Evolutionary conservation across 441 rosid genomes (phyloP).

Genomic region (Oxalis stricta): DNA sequence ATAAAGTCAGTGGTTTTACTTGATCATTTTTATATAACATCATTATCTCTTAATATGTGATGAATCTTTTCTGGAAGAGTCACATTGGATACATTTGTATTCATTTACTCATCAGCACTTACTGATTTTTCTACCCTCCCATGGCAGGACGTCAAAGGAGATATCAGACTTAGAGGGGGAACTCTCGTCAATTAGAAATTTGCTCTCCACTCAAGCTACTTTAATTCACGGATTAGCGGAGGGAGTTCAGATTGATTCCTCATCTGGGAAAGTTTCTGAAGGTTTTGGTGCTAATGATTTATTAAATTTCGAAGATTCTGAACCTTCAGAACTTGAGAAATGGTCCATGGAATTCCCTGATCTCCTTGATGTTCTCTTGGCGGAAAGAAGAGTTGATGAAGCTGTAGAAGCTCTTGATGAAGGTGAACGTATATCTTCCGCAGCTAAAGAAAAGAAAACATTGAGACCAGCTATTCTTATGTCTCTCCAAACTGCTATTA

Average conservation of each 20-base stretch:
- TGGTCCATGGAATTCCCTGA: conserved; percentile 83
- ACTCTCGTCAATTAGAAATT: conserved; percentile 79
- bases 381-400: conserved; percentile 92
- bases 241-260: conserved; percentile 61
- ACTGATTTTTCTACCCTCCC: conserved; percentile 6
- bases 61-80: background rate
- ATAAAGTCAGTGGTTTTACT: conserved; percentile 50
- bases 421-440: conserved; percentile 57
- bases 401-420: conserved; percentile 82
- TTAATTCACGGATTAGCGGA: conserved; percentile 83
- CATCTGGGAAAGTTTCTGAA: conserved; percentile 31
- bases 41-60: no score
- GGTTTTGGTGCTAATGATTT: conserved; percentile 26
- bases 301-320: conserved; percentile 31
- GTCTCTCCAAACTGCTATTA: conserved; percentile 46
- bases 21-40: no score
- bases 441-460: conserved; percentile 41
- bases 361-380: conserved; percentile 80
- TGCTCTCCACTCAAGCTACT: conserved; percentile 89
- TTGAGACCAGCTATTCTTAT: conserved; percentile 38
- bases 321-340: conserved; percentile 67
- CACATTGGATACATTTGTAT: background rate
- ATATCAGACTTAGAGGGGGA: conserved; percentile 98
- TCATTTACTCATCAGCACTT: conserved; percentile 2
- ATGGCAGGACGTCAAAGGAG: conserved; percentile 85